Base-by-base conservation (phyloP, 768 basidiomycete species). In the Mrakia frigida region DNA sequence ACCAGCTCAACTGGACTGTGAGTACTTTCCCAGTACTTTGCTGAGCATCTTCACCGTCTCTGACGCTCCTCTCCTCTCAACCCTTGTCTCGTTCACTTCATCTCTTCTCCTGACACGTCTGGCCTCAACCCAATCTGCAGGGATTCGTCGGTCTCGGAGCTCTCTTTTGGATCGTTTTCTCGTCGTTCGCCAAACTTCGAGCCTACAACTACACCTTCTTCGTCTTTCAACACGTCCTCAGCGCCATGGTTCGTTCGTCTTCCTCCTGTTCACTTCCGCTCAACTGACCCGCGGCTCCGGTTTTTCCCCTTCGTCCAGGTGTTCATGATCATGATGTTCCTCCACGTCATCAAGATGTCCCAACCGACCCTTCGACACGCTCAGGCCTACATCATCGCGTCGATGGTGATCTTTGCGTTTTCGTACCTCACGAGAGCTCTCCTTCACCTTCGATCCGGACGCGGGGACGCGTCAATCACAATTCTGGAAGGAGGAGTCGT, bases 111-210 rank as follows among this genome's bases (percentile, higher is more conserved):
- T 61, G n/a, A 61, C n/a, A 3, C 16, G 2, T 60, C 25, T 9
- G 13, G 16, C 18, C 33, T 61, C 16, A 5, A 4, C 16, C 39
- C 18, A 18, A 18, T 50, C 46, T 50, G 5, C 46, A 61, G 60
- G 63, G 63, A 7, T 35, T 33, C 31, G 63, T 35, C 63, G 63
- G 63, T 65, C 63, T 65, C 33, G 63, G 5, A 13, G 63, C 63
- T 4, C 63, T 65, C 35, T 65, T 65, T 23, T 65, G 63, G 63
- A 31, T 65, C 33, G 63, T 65, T 33, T 65, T 65, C 63, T 65
- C 63, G 3, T 65, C 63, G 13, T 65, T 65, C 63, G 63, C 63
- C 35, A 31, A 37, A 11, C 63, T 65, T 0, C 33, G 63, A 31
- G 63, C 63, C 33, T 65, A 18, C 31, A 35, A 31, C 33, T 65